phyloP scores from a whole-genome alignment of 177 flowering plant species.

The Vitis hybrid region DNA sequence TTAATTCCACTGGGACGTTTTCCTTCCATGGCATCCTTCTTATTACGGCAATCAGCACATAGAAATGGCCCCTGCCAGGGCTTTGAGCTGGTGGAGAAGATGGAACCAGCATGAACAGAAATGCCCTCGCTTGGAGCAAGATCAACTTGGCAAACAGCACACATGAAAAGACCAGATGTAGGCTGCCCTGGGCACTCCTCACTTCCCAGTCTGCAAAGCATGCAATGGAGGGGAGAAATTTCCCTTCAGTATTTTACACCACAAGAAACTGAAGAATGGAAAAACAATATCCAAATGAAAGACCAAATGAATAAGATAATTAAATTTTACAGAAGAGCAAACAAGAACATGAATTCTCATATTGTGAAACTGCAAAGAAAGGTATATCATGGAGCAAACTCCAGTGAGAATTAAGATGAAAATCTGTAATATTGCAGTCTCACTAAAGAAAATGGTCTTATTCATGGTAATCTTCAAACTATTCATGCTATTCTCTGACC shows the following conservation, averaged over 20 bases:
- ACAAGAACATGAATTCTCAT: neutral
- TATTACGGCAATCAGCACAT: slow-evolving; percentile 62
- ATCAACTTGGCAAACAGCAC: slow-evolving; percentile 87
- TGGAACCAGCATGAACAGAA: slow-evolving; percentile 84
- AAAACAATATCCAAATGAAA: neutral
- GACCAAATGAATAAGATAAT: neutral
- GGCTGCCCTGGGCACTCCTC: slow-evolving; percentile 35
- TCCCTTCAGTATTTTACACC: neutral
- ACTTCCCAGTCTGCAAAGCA: slow-evolving; percentile 57
- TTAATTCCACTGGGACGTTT: slow-evolving; percentile 64
- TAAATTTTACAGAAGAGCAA: neutral
- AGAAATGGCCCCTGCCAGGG: slow-evolving; percentile 53
- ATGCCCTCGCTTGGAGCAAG: slow-evolving; percentile 87
- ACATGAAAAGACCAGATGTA: slow-evolving; percentile 64
- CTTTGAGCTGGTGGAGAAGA: slow-evolving; percentile 73
- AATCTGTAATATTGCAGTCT: no score
- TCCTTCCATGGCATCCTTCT: slow-evolving; percentile 98
- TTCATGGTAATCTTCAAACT: no score
- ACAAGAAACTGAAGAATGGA: neutral
- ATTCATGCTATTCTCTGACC: no score
- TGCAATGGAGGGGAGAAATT: neutral
- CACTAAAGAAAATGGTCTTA: no score
- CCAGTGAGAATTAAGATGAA: no score
- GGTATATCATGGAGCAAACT: neutral
- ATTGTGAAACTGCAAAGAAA: neutral